Percentiles rank a stretch among this genome's conserved stretches.
Evolutionary conservation across 2,329 filamentous ascomycete genomes (phyloP).

Genomic region (Aaosphaeria pasadenensis): DNA sequence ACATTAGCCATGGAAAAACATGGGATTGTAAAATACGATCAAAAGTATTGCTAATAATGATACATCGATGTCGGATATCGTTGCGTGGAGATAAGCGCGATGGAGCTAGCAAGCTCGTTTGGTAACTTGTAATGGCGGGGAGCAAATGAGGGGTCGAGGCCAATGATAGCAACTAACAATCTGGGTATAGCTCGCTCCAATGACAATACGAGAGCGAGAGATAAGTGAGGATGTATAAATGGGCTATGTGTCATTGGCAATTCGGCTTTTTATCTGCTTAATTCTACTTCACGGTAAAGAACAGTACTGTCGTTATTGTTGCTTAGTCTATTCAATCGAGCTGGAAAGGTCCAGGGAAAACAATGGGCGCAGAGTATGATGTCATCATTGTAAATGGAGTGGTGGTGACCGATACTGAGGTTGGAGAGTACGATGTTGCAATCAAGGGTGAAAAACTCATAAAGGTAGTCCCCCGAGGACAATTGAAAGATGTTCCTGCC

Average conservation of each 20-base stretch:
- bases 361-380: slow-evolving; percentile 27
- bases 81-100: too few relatives aligned
- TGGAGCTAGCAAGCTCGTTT: too few relatives aligned
- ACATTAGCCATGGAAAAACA: too few relatives aligned
- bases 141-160: slow-evolving; percentile 18
- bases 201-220: neutral
- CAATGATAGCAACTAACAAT: slow-evolving; percentile 10
- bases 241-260: neutral
- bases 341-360: neutral
- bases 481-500: slow-evolving; percentile 24
- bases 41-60: too few relatives aligned
- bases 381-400: slow-evolving; percentile 43
- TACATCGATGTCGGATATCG: too few relatives aligned
- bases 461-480: slow-evolving; percentile 30
- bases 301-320: neutral
- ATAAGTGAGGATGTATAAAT: neutral
- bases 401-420: slow-evolving; percentile 40
- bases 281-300: neutral
- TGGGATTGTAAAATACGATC: too few relatives aligned
- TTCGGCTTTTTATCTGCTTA: neutral
- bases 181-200: neutral
- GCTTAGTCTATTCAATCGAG: neutral
- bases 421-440: slow-evolving; percentile 41
- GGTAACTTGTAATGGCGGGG: slow-evolving; percentile 2
- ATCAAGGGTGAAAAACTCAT: slow-evolving; percentile 43